phyloP scores from a whole-genome alignment of 371 early-diverging fungal species.

The Mortierella sp. region DNA sequence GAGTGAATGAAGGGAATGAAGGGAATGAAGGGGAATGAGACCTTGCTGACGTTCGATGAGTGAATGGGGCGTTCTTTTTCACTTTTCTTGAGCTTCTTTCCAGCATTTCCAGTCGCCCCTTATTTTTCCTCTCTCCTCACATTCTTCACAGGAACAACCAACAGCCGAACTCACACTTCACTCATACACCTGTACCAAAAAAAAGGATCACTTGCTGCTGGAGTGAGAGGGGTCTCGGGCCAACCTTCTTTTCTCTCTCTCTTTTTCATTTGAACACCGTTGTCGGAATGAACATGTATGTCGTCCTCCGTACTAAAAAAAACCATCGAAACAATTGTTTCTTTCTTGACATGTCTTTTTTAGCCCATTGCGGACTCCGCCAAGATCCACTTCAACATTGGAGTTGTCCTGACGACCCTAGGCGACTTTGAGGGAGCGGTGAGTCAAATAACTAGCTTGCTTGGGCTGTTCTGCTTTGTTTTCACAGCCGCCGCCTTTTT shows the following conservation, averaged over 20 bases:
- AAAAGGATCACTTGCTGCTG: neutral
- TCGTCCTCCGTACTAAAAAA: neutral
- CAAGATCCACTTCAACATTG: slow-evolving; percentile 97
- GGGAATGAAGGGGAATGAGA: too few relatives aligned
- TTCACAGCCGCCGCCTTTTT: neutral
- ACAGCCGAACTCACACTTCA: neutral
- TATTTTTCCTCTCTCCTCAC: neutral
- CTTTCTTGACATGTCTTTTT: neutral
- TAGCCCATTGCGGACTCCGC: slow-evolving; percentile 92
- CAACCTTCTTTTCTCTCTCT: neutral
- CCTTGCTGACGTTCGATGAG: neutral
- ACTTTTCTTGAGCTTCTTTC: neutral
- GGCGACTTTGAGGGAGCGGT: slow-evolving; percentile 88
- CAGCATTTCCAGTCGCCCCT: neutral
- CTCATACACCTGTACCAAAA: neutral
- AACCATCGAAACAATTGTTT: neutral
- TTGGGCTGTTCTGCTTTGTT: neutral
- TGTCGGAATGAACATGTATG: neutral
- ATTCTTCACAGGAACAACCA: neutral
- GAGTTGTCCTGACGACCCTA: slow-evolving; percentile 80
- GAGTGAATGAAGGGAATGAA: too few relatives aligned
- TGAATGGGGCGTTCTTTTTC: neutral
- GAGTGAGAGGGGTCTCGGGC: neutral
- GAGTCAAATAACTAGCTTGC: slow-evolving; percentile 50
- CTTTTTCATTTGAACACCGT: neutral